Evolutionary conservation across 108 stramenopile species (phyloP), one percentile per base, ranked within the genome.

Genomic region (Nitzschia sp.): DNA sequence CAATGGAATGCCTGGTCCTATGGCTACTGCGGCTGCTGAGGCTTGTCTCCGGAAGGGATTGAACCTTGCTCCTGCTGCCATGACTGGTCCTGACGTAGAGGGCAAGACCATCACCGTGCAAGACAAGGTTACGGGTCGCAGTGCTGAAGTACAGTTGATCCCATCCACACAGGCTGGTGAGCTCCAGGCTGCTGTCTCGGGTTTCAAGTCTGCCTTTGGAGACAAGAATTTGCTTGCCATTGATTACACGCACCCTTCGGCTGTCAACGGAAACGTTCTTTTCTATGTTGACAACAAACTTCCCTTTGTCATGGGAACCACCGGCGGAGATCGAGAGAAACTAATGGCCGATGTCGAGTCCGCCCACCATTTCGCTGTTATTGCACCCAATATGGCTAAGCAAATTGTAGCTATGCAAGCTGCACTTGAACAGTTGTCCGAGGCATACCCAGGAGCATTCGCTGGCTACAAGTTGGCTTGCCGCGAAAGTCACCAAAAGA

Each of bases 351-450:
- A 91, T 55, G 83, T 96, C 37, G 87, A 86, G 46, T 59, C 71
- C 6, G 63, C 84, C 8, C 69, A 73, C 19, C 86, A 90, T 66
- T 95, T 88, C 67, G 96, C 96, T 43, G 93, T 99, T 7, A 96
- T 99, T 80, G 98, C 98, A 11, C 98, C 97, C 43, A 99, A 99
- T 76, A 99, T 99, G 98, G 96, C 91, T 24, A 99, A 99, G 76
- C 97, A 97, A 76, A 98, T 99, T 78, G 98, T 98, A 12, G 98
- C 98, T n/a, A 85, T 98, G 79, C 96, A 99, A 75, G 83, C 95
- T 24, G 95, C 91, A 14, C 68, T 99, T 64, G 96, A 95, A 71
- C 81, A 86, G 57, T 83, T 96, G 82, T 94, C 96, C 6, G 62
- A 46, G 41, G 87, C 91, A 38, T 99, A 94, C 70, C 97, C 97